Base-by-base conservation (phyloP, 2,329 filamentous ascomycete species). In the Pseudogymnoascus sp. region DNA sequence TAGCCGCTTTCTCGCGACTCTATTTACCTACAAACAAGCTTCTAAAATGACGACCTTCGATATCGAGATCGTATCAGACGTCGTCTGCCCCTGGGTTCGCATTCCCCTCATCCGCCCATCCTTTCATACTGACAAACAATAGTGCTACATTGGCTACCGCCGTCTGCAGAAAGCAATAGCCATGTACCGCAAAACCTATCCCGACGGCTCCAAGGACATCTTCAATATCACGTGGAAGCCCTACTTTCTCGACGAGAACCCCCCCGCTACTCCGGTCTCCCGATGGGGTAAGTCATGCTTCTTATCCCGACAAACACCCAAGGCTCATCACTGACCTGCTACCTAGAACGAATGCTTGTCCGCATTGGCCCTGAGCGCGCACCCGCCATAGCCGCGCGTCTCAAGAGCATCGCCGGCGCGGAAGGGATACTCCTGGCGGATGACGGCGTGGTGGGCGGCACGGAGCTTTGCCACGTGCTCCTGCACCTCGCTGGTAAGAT, bases 61-160 rank as follows among this genome's bases (percentile, higher is more conserved):
- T 66, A 89, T 96, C 75, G 85, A 88, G 64, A 84, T 91, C 72
- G 85, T 92, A 64, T 90, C 84, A n/a, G 92, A 96, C 77, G 89
- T 86, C 2, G 84, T 95, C 69, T 96, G 91, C 73, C 89, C 90
- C 4, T 77, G 84, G 82, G 50, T 56, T 56, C 28, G 50, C 14
- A 5, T 33, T 2, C 3, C 26, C 3, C 5, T 2, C 28, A 22
- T 8, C 50, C 28, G 6, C 28, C 28, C 3, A 5, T 56, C n/a
- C 28, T 35, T 22, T 14, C 28, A 14, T 56, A 22, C 50, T 56
- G 11, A 56, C 16, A 56, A 22, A 19, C 16, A 22, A 22, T 22
- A 56, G 50, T 89, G 91, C 80, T 95, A 92, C 74, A 80, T 96
- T 14, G 91, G 91, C 75, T 89, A 90, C 72, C 86, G 86, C 66